Conservation (phyloP, 805 yeast species). For the Saccharomycopsis guyanensis region DNA sequence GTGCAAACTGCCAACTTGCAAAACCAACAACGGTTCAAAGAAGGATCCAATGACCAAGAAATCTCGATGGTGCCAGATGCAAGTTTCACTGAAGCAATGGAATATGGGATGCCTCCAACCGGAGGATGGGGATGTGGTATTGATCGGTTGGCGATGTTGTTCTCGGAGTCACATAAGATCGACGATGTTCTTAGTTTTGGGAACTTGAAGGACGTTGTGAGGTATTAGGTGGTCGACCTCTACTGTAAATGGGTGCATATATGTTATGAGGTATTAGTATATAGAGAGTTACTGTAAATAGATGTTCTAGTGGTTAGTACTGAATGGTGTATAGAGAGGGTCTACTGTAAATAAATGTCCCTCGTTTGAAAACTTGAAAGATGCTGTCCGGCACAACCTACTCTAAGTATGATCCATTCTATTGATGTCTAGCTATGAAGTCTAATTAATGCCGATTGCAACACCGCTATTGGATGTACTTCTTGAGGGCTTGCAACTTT, state of each 20-base stretch:
- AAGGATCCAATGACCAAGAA: slow-evolving; percentile 47
- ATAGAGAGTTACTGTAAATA: too few relatives aligned
- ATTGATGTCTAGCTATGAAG: too few relatives aligned
- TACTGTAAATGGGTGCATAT: neutral
- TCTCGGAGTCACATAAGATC: slow-evolving; percentile 58
- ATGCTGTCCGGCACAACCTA: too few relatives aligned
- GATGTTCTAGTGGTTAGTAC: neutral
- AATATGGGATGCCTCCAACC: slow-evolving; percentile 95
- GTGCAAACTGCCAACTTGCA: slow-evolving; percentile 58
- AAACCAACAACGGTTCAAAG: slow-evolving; percentile 45
- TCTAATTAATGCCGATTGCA: too few relatives aligned
- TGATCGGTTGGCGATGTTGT: slow-evolving; percentile 84
- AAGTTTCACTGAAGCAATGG: slow-evolving; percentile 67
- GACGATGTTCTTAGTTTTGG: slow-evolving; percentile 76
- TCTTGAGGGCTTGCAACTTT: slow-evolving; percentile 61
- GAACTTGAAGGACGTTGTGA: slow-evolving; percentile 56
- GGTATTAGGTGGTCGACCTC: slow-evolving; percentile 35
- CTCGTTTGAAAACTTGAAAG: too few relatives aligned
- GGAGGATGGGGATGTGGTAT: slow-evolving; percentile 99
- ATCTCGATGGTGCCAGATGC: slow-evolving; percentile 58
- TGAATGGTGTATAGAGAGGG: too few relatives aligned
- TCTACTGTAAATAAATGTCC: too few relatives aligned
- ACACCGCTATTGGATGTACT: slow-evolving; percentile 33
- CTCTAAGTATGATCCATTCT: too few relatives aligned
- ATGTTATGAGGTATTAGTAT: too few relatives aligned